Base-by-base conservation (phyloP, 2,329 filamentous ascomycete species). In the Leptographium radiaticola region DNA sequence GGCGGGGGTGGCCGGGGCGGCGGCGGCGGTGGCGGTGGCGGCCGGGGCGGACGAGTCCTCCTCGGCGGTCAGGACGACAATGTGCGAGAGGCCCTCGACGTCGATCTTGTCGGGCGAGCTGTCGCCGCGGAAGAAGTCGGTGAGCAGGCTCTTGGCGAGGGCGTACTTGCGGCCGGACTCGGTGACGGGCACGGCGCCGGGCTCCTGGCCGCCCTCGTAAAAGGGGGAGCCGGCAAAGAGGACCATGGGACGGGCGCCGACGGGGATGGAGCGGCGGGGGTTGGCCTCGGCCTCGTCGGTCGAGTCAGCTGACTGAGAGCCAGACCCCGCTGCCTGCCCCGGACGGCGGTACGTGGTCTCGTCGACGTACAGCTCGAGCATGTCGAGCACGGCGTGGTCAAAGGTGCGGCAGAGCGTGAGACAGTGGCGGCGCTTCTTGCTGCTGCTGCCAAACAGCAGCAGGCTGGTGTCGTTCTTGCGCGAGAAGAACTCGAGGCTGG, bases 361-460 rank as follows among this genome's bases (percentile, higher is more conserved):
- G 62, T 96, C 83, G 56, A 98, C 79, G 66, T 88, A 76, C 62
- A 97, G 71, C 76, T 98, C 93, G 53, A 95, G 74, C 89, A 98
- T 95, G 69, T 98, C 94, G 59, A 97, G 77, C 16, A 95, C 76
- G 70, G 93, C 90, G 72, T 87, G 81, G 62, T 84, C 80, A 67
- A 95, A 97, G 45, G 86, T 87, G 58, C 93, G 83, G 43, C 85
- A 76, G 47, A 97, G 70, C 0, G 89, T 96, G 62, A 98, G 68
- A 58, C 84, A 84, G 70, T 98, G 89, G 6, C 90, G 90, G n/a
- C 93, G 79, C 77, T 97, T 98, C 78, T 97, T 98, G 68, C 80
- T 88, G 69, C 84, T 86, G 67, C 80, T 84, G 52, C 84, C 90
- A 63, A 95, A 95, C 60, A 93, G 78, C 60, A 57, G 54, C 56